phyloP scores from a whole-genome alignment of 768 basidiomycete species.

The Mycena maculata region DNA sequence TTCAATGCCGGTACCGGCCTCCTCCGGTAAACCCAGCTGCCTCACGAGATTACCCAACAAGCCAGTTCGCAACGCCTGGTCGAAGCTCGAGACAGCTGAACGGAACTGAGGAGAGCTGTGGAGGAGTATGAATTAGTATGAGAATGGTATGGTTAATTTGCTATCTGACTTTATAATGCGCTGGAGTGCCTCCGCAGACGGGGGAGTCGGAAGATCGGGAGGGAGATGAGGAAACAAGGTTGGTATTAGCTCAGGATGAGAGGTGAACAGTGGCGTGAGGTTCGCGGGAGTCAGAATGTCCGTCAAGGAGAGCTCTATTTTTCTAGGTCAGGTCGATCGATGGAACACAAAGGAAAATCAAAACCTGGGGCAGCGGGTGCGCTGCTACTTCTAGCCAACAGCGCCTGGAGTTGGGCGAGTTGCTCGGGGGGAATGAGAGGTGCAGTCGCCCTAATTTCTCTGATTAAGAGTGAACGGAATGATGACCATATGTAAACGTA shows the following conservation, averaged over 20 bases:
- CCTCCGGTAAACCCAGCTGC: slow-evolving; percentile 84
- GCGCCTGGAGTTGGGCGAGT: slow-evolving; percentile 67
- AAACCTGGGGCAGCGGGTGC: slow-evolving; percentile 48
- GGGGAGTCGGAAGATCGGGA: slow-evolving; percentile 76
- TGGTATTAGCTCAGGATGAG: slow-evolving; percentile 74
- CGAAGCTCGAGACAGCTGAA: slow-evolving; percentile 80
- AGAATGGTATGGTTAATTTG: slow-evolving; percentile 2
- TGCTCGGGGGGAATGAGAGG: slow-evolving; percentile 65
- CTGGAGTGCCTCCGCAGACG: slow-evolving; percentile 75
- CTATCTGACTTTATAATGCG: slow-evolving; percentile 70
- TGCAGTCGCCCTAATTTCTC: slow-evolving; percentile 27
- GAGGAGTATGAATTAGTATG: slow-evolving; percentile 12
- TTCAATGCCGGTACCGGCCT: slow-evolving; percentile 81
- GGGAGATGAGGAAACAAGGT: slow-evolving; percentile 87
- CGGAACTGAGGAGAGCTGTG: slow-evolving; percentile 85
- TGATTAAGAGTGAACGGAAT: slow-evolving; percentile 7
- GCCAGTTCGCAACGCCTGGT: slow-evolving; percentile 87
- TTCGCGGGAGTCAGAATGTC: slow-evolving; percentile 83
- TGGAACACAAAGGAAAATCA: not conserved
- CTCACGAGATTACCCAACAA: slow-evolving; percentile 80
- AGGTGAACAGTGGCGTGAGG: slow-evolving; percentile 75
- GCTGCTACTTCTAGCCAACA: slow-evolving; percentile 54
- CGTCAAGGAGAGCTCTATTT: slow-evolving; percentile 70
- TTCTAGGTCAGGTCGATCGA: slow-evolving; percentile 5
- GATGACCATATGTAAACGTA: slow-evolving; percentile 23